phyloP scores from a whole-genome alignment of 139 green algal species.

The Volvox africanus region DNA sequence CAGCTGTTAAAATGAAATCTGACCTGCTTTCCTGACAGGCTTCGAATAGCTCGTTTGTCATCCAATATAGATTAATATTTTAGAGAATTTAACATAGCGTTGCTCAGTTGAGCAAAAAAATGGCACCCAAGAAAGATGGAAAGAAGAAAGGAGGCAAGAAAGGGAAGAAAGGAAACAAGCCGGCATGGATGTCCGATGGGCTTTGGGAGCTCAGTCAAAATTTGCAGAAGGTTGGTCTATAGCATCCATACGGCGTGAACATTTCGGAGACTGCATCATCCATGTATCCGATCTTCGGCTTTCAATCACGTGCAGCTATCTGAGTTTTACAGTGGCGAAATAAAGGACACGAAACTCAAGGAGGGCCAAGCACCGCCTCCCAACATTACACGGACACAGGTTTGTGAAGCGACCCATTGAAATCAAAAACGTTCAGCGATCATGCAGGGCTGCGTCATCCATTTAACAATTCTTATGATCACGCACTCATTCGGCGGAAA shows the following conservation, averaged over 20 bases:
- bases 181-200: constrained; percentile 56
- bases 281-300: not conserved
- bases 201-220: constrained; percentile 51
- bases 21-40: not conserved
- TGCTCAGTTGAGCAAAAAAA: not conserved
- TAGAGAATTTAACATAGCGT: not conserved
- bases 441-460: no score
- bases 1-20: no score
- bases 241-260: not conserved
- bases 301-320: constrained; percentile 35
- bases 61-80: not conserved
- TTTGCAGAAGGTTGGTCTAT: not conserved
- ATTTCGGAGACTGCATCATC: not conserved
- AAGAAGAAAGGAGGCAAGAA: constrained; percentile 16
- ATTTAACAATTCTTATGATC: no score
- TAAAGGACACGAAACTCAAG: constrained; percentile 65
- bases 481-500: no score
- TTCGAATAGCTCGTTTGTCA: not conserved
- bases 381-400: constrained; percentile 56
- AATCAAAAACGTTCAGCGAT: no score
- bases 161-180: constrained; percentile 51
- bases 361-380: constrained; percentile 47
- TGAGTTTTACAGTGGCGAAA: constrained; percentile 60
- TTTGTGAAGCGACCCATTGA: not conserved
- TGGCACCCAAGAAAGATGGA: constrained; percentile 16